phyloP scores from a whole-genome alignment of 495 filamentous ascomycete genomes.

The Lasiosphaeria hispida region DNA sequence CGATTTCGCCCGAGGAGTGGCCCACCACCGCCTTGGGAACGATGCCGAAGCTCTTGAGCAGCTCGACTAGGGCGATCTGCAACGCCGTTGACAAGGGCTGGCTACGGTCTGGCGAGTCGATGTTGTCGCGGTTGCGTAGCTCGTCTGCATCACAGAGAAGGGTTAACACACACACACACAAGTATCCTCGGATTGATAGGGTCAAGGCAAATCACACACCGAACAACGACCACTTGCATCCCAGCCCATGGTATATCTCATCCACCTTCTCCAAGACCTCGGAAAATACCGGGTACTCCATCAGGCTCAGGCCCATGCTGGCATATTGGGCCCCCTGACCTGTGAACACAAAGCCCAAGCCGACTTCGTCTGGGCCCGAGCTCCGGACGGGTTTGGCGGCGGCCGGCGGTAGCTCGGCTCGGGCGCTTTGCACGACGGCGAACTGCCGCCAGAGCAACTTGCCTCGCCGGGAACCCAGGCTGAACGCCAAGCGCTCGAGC shows the following conservation, averaged over 20 bases:
- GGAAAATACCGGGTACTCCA: constrained; percentile 29
- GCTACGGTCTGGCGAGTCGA: constrained; percentile 39
- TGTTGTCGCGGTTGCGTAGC: constrained; percentile 9
- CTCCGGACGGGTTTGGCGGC: not conserved
- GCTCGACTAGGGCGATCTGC: constrained; percentile 49
- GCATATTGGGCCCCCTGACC: constrained; percentile 44
- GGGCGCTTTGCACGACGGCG: constrained; percentile 20
- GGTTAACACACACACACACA: not conserved
- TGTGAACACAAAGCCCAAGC: constrained; percentile 36
- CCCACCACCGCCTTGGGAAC: constrained; percentile 49
- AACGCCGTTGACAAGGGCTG: constrained; percentile 47
- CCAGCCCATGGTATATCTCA: constrained; percentile 19
- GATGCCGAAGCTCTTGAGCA: constrained; percentile 48
- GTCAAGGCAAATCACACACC: constrained; percentile 12
- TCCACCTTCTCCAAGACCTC: constrained; percentile 24
- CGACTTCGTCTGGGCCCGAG: constrained; percentile 6
- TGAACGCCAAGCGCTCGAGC: constrained; percentile 29
- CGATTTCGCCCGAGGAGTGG: constrained; percentile 61
- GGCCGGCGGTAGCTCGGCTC: not conserved
- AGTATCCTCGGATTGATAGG: not conserved
- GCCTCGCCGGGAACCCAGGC: constrained; percentile 31
- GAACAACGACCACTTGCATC: constrained; percentile 33
- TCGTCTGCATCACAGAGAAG: not conserved
- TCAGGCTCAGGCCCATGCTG: constrained; percentile 47
- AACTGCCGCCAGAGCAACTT: constrained; percentile 30